These are phyloP conservation scores for Vaccinium darrowii DNA, from an alignment of 148 eudicot species.

Conservation along the genomic window DNA sequence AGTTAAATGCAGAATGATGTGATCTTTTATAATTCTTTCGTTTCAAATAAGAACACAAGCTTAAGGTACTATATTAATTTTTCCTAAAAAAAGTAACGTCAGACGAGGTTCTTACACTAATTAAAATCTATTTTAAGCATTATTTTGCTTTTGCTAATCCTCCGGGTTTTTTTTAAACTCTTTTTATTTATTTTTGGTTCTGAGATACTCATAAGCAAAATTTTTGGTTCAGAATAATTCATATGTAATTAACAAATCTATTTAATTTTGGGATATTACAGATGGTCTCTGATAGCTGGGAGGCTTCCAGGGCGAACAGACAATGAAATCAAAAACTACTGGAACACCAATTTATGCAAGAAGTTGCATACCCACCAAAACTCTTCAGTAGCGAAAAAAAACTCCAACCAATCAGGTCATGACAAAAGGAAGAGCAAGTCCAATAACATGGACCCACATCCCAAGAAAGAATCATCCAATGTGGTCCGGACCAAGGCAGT, in stretches of 20 bases:
- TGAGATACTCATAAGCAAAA: too few relatives aligned
- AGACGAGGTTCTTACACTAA: too few relatives aligned
- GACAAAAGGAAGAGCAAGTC: not conserved
- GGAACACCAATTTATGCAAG: slow-evolving; percentile 30
- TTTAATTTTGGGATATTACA: not conserved
- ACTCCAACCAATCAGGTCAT: not conserved
- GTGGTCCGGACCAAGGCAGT: slow-evolving; percentile 15
- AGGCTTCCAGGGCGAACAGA: slow-evolving; percentile 43
- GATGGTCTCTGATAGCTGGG: slow-evolving; percentile 40
- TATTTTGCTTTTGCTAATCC: not conserved
- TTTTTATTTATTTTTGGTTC: too few relatives aligned
- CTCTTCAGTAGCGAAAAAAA: not conserved
- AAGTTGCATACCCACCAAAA: not conserved
- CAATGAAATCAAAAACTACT: slow-evolving; percentile 39
- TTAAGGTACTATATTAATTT: too few relatives aligned
- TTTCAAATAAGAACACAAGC: not conserved
- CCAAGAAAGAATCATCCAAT: not conserved
- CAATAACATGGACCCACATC: not conserved
- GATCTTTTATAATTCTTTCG: not conserved
- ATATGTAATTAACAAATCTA: not conserved
- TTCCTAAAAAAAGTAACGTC: too few relatives aligned
- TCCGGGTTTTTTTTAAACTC: not conserved
- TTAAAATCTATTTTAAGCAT: not conserved
- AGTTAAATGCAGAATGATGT: not conserved
- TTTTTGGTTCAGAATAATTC: too few relatives aligned